Evolutionary conservation across 352 stramenopile genomes (phyloP).

Genomic region (Phytophthora pisi): DNA sequence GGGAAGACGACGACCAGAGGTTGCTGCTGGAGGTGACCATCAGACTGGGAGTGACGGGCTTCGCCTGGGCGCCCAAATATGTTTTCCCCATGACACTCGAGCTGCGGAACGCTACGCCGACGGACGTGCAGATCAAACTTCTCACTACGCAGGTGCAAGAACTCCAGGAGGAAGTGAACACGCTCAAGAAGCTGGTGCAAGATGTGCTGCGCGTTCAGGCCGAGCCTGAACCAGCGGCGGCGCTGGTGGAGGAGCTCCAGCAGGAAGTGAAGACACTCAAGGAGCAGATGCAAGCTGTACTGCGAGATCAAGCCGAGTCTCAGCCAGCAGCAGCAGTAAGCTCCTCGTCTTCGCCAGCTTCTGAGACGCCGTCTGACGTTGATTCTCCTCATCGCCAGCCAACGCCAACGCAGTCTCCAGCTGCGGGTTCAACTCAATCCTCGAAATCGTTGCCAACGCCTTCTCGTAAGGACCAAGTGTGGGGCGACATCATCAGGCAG

Average conservation of each 20-base stretch:
- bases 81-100: constrained; percentile 26
- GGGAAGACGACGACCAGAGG: constrained; percentile 22
- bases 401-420: background rate
- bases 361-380: background rate
- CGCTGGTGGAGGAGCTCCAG: constrained; percentile 29
- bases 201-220: constrained; percentile 19
- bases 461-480: constrained; percentile 30
- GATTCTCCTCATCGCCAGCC: background rate
- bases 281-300: constrained; percentile 27
- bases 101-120: background rate
- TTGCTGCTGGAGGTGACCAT: constrained; percentile 28
- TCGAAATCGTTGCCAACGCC: background rate
- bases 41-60: constrained; percentile 22
- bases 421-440: background rate
- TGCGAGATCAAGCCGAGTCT: constrained; percentile 14
- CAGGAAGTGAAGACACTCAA: constrained; percentile 35
- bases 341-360: background rate
- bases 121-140: constrained; percentile 16
- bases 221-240: background rate
- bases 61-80: constrained; percentile 34
- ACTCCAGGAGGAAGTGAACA: constrained; percentile 34
- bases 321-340: background rate
- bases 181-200: constrained; percentile 30
- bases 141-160: constrained; percentile 25
- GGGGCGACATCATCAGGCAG: constrained; percentile 32